Base-by-base conservation (phyloP, 2,329 filamentous ascomycete species). In the Ophiostoma triangulosporum region DNA sequence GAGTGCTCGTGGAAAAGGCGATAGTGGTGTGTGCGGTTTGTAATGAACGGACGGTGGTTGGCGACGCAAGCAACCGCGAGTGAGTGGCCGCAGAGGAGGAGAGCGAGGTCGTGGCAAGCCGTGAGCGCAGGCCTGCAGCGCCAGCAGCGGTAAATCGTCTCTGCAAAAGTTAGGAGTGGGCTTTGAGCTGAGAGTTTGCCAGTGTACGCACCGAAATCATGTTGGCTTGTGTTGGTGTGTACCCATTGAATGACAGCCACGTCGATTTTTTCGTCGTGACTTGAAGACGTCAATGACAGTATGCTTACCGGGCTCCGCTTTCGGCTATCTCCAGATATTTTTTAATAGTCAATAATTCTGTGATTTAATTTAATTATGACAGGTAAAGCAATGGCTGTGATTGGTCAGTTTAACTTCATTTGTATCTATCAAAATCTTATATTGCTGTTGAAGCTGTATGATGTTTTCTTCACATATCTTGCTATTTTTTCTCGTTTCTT, bases 1-100 rank as follows among this genome's bases (percentile, higher is more conserved):
- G 50, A 2, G 54, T 9, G 4, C 33, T 55, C 24, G 45, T 50
- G 12, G 48, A 54, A 22, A 90, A 86, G 62, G 76, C 79, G 69
- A 40, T 17, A 6, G 88, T 89, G 3, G 61, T 73, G 74, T 65
- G n/a, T 3, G 53, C 12, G 7, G 49, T 17, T 32, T 26, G 24
- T 32, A 26, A 45, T 29, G 45, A 32, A 14, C 26, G 48, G 6
- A 22, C 22, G 15, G 22, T 15, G 5, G 43, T 29, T 17, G 26
- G 43, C 26, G 43, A 46, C 24, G 26, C 43, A 11, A 54, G 46
- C 26, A 50, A 31, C 14, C 31, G 31, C 29, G 31, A 50, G 7
- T n/a, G 48, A 9, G 48, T 14, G 31, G 32, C n/a, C 3, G 12
- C 6, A 6, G 48, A n/a, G 31, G 31, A 22, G 20, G 46, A 22